phyloP scores from a whole-genome alignment of 495 filamentous ascomycete genomes.

The Letharia columbiana region DNA sequence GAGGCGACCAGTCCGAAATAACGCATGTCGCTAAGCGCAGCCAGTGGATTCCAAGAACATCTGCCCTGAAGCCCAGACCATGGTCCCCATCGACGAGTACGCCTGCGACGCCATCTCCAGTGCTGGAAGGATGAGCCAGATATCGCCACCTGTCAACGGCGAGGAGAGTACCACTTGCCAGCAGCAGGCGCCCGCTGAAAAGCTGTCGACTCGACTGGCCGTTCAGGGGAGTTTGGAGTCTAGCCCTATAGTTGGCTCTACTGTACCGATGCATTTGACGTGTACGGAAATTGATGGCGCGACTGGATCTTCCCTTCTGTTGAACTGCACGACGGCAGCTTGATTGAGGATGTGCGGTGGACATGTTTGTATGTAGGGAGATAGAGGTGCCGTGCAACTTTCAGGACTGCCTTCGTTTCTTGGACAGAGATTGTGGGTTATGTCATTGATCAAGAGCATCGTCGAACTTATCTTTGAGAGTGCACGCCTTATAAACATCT shows the following conservation, averaged over 20 bases:
- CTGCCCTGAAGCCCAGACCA: conserved; percentile 1
- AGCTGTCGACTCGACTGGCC: background rate
- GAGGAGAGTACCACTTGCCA: background rate
- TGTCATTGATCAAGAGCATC: background rate
- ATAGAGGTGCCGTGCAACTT: too few species aligned
- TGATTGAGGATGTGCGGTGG: background rate
- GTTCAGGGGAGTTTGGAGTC: background rate
- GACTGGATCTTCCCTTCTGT: background rate
- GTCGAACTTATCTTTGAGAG: background rate
- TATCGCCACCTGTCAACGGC: background rate
- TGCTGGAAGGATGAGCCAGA: background rate
- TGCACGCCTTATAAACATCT: too few species aligned
- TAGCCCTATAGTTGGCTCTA: background rate
- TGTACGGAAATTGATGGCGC: background rate
- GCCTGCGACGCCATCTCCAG: conserved; percentile 5
- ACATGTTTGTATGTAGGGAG: background rate
- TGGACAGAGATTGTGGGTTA: background rate
- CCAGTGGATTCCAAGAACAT: background rate
- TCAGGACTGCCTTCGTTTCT: background rate
- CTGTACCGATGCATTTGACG: background rate
- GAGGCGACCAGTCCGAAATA: background rate
- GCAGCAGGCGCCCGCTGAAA: background rate
- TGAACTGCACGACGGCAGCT: background rate
- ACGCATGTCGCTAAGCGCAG: background rate
- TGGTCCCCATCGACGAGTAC: conserved; percentile 1